phyloP scores from a whole-genome alignment of 495 filamentous ascomycete genomes.

The Penicillium bialowiezense region DNA sequence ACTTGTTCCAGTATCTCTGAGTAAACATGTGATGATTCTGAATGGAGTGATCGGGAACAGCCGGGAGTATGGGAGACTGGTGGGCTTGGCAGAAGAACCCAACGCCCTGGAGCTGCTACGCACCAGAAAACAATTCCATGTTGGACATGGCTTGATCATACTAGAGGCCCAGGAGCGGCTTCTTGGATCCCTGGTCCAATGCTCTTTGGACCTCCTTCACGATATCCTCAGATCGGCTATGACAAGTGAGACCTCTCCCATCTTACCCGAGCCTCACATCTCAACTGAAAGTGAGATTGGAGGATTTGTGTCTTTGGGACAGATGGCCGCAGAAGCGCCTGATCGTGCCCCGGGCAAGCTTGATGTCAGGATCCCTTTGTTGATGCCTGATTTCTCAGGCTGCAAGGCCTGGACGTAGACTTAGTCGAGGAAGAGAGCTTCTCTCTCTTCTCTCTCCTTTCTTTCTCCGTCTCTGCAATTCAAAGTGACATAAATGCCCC shows the following conservation, averaged over 20 bases:
- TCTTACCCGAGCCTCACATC: not conserved
- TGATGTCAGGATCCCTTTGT: no score
- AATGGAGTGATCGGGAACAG: slow-evolving; percentile 21
- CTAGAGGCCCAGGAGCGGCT: slow-evolving; percentile 45
- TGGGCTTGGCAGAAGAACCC: slow-evolving; percentile 36
- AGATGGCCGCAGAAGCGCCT: slow-evolving; percentile 41
- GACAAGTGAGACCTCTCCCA: not conserved
- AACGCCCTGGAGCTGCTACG: slow-evolving; percentile 32
- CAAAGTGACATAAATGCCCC: no score
- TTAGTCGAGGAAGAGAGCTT: no score
- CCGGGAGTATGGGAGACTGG: slow-evolving; percentile 43
- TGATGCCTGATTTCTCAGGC: no score
- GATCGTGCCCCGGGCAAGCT: slow-evolving; percentile 46
- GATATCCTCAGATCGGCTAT: slow-evolving; percentile 22
- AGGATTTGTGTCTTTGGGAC: slow-evolving; percentile 19
- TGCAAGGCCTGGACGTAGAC: no score
- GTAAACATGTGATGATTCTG: slow-evolving; percentile 41
- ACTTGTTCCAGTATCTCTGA: slow-evolving; percentile 35
- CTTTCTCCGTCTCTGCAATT: no score
- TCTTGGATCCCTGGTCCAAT: slow-evolving; percentile 40
- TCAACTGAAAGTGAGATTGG: not conserved
- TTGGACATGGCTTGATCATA: slow-evolving; percentile 43
- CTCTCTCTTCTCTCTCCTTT: no score
- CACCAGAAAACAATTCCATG: slow-evolving; percentile 22
- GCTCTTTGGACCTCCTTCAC: slow-evolving; percentile 40